Percentiles rank a stretch among this genome's conserved stretches.
Conservation (phyloP, 2,329 filamentous ascomycete genomes). For the Fonsecaea pedrosoi region DNA sequence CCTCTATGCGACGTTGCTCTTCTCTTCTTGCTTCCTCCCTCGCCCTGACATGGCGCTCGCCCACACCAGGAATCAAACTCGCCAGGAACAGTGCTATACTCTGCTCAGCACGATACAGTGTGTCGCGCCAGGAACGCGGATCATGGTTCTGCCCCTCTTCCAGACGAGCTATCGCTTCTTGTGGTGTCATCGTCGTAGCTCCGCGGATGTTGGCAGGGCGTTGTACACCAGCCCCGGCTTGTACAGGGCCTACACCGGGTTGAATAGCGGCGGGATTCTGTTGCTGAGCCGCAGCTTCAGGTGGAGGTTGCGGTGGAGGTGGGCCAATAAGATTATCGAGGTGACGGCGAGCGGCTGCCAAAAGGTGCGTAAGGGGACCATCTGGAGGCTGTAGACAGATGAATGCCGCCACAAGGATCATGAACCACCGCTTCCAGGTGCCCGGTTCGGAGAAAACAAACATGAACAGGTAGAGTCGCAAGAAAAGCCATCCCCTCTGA, state of each 20-base stretch:
- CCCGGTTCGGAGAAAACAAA: slow-evolving; percentile 63
- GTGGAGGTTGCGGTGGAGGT: slow-evolving; percentile 25
- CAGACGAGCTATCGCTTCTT: slow-evolving; percentile 40
- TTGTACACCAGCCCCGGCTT: slow-evolving; percentile 1
- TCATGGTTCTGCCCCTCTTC: slow-evolving; percentile 32
- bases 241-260: background rate
- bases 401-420: slow-evolving; percentile 49
- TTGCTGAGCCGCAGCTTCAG: slow-evolving; percentile 30
- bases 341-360: slow-evolving; percentile 52
- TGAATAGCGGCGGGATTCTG: slow-evolving; percentile 17
- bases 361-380: slow-evolving; percentile 46
- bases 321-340: slow-evolving; percentile 50
- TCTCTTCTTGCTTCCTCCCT: slow-evolving; percentile 57
- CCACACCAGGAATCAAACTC: slow-evolving; percentile 67
- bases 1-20: slow-evolving; percentile 36
- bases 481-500: slow-evolving; percentile 62
- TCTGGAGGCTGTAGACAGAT: slow-evolving; percentile 52
- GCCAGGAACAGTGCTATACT: slow-evolving; percentile 67
- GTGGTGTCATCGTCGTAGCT: slow-evolving; percentile 33
- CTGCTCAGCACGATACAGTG: slow-evolving; percentile 54
- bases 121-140: slow-evolving; percentile 32
- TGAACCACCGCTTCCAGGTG: slow-evolving; percentile 52
- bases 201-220: slow-evolving; percentile 34
- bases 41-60: slow-evolving; percentile 65
- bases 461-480: slow-evolving; percentile 64